Evolutionary conservation across 345 rosid genomes (phyloP).

Genomic region (Cochlearia excelsa): DNA sequence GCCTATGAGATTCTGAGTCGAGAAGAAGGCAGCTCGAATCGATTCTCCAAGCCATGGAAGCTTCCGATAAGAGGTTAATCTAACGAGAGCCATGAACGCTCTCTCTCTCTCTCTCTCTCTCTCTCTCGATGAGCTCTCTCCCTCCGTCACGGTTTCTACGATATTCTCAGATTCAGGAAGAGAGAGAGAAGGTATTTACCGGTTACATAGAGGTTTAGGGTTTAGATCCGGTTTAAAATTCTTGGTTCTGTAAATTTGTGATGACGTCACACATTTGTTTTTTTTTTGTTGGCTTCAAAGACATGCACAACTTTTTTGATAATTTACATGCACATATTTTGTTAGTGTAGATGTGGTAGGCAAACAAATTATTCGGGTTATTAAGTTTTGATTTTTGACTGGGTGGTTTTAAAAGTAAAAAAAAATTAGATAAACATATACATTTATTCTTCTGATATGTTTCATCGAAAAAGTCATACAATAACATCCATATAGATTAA

Average conservation of each 20-base stretch:
- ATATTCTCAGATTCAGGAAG: slow-evolving; percentile 1
- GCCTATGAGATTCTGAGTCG: slow-evolving; percentile 55
- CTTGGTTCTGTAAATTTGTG: not conserved
- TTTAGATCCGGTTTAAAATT: slow-evolving; percentile 21
- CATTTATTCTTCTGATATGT: too few relatives aligned
- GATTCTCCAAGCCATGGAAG: slow-evolving; percentile 19
- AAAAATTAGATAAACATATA: too few relatives aligned
- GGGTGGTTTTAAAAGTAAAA: too few relatives aligned
- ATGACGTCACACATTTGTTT: not conserved
- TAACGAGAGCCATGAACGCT: slow-evolving; percentile 27
- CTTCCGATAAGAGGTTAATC: slow-evolving; percentile 20
- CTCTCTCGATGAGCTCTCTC: not conserved
- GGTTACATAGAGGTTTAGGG: slow-evolving; percentile 36
- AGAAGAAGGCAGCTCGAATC: slow-evolving; percentile 50
- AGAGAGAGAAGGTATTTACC: not conserved
- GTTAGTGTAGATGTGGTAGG: too few relatives aligned
- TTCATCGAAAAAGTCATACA: too few relatives aligned
- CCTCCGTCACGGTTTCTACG: not conserved
- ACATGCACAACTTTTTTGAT: too few relatives aligned
- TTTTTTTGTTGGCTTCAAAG: too few relatives aligned
- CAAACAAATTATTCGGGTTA: too few relatives aligned
- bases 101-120: not conserved
- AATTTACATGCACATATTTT: too few relatives aligned
- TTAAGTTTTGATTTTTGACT: too few relatives aligned
- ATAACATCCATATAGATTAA: too few relatives aligned